Conservation (phyloP, 108 stramenopile genomes). For the Aurantiochytrium sp. region DNA sequence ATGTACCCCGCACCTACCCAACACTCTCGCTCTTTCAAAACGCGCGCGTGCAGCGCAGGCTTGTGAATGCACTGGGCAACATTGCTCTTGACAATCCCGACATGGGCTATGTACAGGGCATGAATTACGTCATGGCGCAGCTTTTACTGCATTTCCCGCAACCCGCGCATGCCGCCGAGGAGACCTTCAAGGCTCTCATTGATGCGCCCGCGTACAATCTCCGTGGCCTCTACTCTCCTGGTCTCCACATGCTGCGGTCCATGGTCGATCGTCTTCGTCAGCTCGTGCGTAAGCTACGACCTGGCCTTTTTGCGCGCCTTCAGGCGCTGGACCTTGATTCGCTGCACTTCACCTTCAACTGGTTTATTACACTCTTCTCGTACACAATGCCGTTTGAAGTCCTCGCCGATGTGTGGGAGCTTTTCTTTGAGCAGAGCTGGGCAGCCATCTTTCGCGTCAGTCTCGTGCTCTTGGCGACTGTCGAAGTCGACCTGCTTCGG, state of each 20-base stretch:
- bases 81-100: not conserved
- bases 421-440: not conserved
- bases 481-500: not conserved
- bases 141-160: not conserved
- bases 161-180: not conserved
- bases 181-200: not conserved
- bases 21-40: not conserved
- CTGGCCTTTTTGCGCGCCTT: not conserved
- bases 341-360: not conserved
- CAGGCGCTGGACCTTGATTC: not conserved
- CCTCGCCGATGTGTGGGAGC: not conserved
- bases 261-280: not conserved
- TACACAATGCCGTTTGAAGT: not conserved
- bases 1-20: not conserved
- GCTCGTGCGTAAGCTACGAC: not conserved
- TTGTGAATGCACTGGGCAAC: not conserved
- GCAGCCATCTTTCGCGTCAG: not conserved
- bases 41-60: not conserved
- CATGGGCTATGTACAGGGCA: not conserved
- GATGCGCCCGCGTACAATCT: not conserved
- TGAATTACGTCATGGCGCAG: conserved; percentile 16
- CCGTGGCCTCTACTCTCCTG: not conserved
- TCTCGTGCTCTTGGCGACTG: not conserved
- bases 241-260: not conserved
- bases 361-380: conserved; percentile 16